Evolutionary conservation across 352 stramenopile genomes (phyloP).

Genomic region (Phytophthora colocasiae): DNA sequence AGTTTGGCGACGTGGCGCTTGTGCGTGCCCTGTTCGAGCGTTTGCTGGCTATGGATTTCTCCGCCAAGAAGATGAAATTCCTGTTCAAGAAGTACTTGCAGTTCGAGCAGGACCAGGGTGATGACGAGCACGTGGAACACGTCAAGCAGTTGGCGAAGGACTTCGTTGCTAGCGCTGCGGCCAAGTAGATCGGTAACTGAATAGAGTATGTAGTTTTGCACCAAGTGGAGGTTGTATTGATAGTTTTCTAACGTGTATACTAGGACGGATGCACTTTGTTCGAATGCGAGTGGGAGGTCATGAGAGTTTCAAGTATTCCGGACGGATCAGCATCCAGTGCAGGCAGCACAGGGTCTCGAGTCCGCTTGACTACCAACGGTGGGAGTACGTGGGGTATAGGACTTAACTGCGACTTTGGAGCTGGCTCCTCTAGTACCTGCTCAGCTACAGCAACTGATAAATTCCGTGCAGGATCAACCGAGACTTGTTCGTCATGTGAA

Average conservation of each 20-base stretch:
- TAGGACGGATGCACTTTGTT: conserved; percentile 37
- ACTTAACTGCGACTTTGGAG: neutral
- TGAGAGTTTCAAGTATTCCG: conserved; percentile 11
- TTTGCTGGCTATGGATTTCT: conserved; percentile 94
- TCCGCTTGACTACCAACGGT: conserved; percentile 27
- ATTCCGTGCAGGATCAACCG: neutral
- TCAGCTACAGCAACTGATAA: conserved; percentile 4
- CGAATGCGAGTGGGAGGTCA: conserved; percentile 27
- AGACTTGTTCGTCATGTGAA: neutral
- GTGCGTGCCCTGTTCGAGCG: conserved; percentile 93
- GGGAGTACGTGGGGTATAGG: conserved; percentile 19
- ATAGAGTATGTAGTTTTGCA: conserved; percentile 52
- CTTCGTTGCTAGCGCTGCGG: conserved; percentile 88
- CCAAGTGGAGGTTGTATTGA: neutral
- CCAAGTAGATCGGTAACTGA: conserved; percentile 49
- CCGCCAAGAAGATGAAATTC: conserved; percentile 98
- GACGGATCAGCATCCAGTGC: conserved; percentile 16
- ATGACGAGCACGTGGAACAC: conserved; percentile 84
- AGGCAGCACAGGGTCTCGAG: conserved; percentile 10
- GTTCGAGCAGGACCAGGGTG: conserved; percentile 94
- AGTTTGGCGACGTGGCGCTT: conserved; percentile 85
- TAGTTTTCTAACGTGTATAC: neutral
- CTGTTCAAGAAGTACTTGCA: conserved; percentile 97
- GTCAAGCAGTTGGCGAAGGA: conserved; percentile 96
- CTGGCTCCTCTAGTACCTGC: conserved; percentile 2